Evolutionary conservation across 305 asterid species (phyloP), one percentile per base, ranked within the genome.

Genomic region (Fraxinus sp.): DNA sequence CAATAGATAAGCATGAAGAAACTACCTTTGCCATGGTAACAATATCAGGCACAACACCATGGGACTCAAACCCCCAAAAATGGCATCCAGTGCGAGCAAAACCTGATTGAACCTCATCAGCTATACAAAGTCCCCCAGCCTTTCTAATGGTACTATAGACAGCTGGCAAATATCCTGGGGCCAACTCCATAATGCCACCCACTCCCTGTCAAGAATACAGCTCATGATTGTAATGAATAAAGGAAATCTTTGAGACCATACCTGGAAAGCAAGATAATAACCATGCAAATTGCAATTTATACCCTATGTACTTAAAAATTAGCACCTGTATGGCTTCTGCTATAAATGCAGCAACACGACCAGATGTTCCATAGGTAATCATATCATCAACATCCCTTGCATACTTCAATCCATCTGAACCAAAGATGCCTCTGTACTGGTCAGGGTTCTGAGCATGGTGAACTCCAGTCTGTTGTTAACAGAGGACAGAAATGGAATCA

Each of bases 21-120:
- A 73, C 18, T 79, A 91, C 98, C 97, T 95, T 95, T 77, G 98
- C 98, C 97, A 93, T 90, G 79, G 98, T 95, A 59, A 93, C 97
- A 35, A 95, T 95, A 85, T 95, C 98, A 35, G 98, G 98, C 84
- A 92, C 89, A 83, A 95, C 95, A 24, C 91, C 96, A 86, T 95
- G 98, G 83, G 89, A 89, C 86, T 95, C 98, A 79, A 95, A 95
- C 62, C 98, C 98, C 98, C 98, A 95, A 82, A 93, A 95, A 83
- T 93, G 96, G 89, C 89, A 90, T 18, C 96, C 97, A 0, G 94
- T 93, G 30, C 97, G 91, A 83, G 89, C 97, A 78, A 93, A 93
- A 37, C 97, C 97, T 0, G 96, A 90, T 82, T 93, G 97, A 72
- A 93, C 95, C 87, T 93, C 97, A 83, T 93, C 97, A 20, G 97